Evolutionary conservation across 768 basidiomycete genomes (phyloP).

Genomic region (Termitomyces sp.): DNA sequence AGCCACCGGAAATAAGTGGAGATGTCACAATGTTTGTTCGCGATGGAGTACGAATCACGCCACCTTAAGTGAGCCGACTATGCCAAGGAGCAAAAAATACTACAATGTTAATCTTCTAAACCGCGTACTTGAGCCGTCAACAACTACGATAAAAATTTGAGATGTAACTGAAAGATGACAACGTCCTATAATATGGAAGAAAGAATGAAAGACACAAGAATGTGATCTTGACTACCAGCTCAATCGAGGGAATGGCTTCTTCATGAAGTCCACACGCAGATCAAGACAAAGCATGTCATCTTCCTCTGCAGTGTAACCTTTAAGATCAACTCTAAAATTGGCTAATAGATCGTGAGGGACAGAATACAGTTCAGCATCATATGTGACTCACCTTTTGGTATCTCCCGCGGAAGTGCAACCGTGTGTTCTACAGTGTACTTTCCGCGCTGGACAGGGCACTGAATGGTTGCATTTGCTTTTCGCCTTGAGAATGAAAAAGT

Average conservation of each 20-base stretch:
- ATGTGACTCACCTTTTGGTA: conserved; percentile 60
- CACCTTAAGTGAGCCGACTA: not conserved
- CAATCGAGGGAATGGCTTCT: conserved; percentile 27
- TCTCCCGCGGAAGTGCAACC: conserved; percentile 85
- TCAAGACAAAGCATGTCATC: conserved; percentile 77
- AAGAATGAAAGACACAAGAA: not conserved
- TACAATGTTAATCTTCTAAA: not conserved
- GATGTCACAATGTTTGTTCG: not conserved
- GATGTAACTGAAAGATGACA: not conserved
- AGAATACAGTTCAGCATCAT: not conserved
- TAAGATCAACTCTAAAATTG: conserved; percentile 71
- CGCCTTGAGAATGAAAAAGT: conserved; percentile 36
- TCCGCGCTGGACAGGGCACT: conserved; percentile 80
- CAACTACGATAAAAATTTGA: not conserved
- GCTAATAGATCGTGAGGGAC: conserved; percentile 39
- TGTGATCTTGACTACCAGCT: conserved; percentile 19
- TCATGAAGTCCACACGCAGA: conserved; percentile 74
- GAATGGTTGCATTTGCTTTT: conserved; percentile 66
- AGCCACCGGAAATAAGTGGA: not conserved
- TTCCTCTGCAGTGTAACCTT: conserved; percentile 66
- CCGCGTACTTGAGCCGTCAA: not conserved
- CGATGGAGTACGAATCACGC: not conserved
- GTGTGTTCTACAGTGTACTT: conserved; percentile 72
- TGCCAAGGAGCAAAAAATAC: not conserved
- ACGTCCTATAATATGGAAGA: not conserved